A percentile compares a stretch with the other conserved stretches of the same genome.
Evolutionary conservation across 257 asterid genomes (phyloP).

Genomic region (Gentiana straminea): DNA sequence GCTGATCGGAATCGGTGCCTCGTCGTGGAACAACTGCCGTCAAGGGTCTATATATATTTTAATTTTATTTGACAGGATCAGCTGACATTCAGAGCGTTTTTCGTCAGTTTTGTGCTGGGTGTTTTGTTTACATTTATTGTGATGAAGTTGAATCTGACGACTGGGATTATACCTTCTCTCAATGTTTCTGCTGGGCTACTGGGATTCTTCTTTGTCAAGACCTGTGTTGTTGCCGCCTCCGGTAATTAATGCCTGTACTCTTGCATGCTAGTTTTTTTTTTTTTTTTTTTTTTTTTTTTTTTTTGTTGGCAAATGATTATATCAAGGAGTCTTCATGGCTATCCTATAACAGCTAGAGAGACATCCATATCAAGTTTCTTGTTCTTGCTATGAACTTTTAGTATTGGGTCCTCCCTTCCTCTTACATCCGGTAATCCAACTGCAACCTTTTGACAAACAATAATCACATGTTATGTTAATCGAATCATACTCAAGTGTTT

Average conservation of each 20-base stretch:
- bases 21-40: too few relatives aligned
- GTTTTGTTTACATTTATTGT: constrained; percentile 81
- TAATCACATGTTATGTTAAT: background rate
- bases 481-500: background rate
- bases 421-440: constrained; percentile 54
- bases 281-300: background rate
- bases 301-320: too few relatives aligned
- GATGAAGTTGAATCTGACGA: constrained; percentile 82
- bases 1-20: too few relatives aligned
- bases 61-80: constrained; percentile 47
- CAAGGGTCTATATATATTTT: too few relatives aligned
- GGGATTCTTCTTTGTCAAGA: constrained; percentile 89
- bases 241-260: constrained; percentile 23
- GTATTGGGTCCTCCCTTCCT: constrained; percentile 53
- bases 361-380: constrained; percentile 38
- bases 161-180: constrained; percentile 88
- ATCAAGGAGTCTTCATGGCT: constrained; percentile 50
- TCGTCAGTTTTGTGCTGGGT: constrained; percentile 52
- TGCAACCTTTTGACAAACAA: constrained; percentile 24
- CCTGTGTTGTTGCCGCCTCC: constrained; percentile 89
- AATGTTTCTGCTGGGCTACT: constrained; percentile 86
- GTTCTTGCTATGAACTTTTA: constrained; percentile 41
- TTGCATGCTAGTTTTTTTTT: background rate
- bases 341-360: constrained; percentile 29
- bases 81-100: constrained; percentile 65